These are phyloP conservation scores for Alternaria sp. DNA, from an alignment of 2,329 filamentous ascomycete genomes.

Conservation along the genomic window DNA sequence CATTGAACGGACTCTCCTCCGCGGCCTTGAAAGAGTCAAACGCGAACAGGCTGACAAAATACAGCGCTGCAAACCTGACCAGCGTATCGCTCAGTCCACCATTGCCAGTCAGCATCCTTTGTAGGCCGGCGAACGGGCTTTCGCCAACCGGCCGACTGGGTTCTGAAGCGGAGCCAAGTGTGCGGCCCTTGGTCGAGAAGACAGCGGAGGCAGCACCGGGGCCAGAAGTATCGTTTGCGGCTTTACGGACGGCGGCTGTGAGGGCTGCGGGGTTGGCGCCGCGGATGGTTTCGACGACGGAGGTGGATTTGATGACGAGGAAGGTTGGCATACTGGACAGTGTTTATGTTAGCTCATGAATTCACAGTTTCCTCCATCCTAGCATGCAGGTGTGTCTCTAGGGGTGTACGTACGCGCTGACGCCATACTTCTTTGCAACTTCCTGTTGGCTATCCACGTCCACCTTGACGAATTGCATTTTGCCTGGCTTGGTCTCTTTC, in stretches of 20 bases:
- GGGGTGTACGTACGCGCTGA: slow-evolving; percentile 51
- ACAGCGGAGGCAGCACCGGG: slow-evolving; percentile 41
- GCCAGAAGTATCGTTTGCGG: slow-evolving; percentile 48
- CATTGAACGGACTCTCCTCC: slow-evolving; percentile 52
- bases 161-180: slow-evolving; percentile 44
- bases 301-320: slow-evolving; percentile 53
- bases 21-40: slow-evolving; percentile 54
- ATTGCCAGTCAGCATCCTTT: slow-evolving; percentile 36
- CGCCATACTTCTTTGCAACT: slow-evolving; percentile 57
- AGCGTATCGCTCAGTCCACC: slow-evolving; percentile 49
- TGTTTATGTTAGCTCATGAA: neutral
- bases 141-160: slow-evolving; percentile 34
- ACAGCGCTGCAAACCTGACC: slow-evolving; percentile 55
- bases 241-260: slow-evolving; percentile 54
- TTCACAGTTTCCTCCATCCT: neutral
- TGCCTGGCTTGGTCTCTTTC: slow-evolving; percentile 54
- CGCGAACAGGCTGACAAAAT: slow-evolving; percentile 53
- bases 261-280: slow-evolving; percentile 58
- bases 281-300: slow-evolving; percentile 55
- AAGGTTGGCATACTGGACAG: slow-evolving; percentile 55
- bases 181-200: slow-evolving; percentile 54
- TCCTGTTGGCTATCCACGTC: slow-evolving; percentile 61
- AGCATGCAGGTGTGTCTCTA: neutral
- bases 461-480: slow-evolving; percentile 61
- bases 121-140: slow-evolving; percentile 31